A percentile compares a stretch with the other conserved stretches of the same genome.
These are phyloP conservation scores for Penicillium verhagenii DNA, from an alignment of 495 filamentous ascomycete species.

Conservation along the genomic window DNA sequence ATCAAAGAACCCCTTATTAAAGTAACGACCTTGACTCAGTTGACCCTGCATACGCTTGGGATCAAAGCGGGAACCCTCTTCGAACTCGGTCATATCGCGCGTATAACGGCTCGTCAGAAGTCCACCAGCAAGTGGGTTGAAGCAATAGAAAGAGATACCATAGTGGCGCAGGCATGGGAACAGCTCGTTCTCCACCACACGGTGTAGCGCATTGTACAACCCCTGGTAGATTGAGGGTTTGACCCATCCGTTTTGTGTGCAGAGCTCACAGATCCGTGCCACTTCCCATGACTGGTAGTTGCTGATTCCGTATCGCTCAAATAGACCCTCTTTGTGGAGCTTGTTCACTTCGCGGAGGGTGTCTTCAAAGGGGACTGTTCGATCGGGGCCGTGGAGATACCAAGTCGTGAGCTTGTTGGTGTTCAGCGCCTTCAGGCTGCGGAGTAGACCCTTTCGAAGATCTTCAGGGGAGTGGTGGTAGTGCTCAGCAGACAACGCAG, in stretches of 20 bases:
- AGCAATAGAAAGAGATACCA: background rate
- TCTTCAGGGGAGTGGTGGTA: conserved; percentile 57
- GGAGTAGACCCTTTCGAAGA: conserved; percentile 56
- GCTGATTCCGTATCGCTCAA: conserved; percentile 46
- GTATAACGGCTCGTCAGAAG: background rate
- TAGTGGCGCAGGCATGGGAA: background rate
- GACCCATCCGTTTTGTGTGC: conserved; percentile 47
- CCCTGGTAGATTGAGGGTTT: conserved; percentile 53
- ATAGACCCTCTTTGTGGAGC: conserved; percentile 47
- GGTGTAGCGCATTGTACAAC: conserved; percentile 54
- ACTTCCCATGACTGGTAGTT: conserved; percentile 55
- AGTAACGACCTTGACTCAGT: background rate
- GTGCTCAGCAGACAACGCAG: conserved; percentile 31
- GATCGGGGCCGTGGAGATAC: conserved; percentile 50
- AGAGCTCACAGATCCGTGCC: conserved; percentile 50
- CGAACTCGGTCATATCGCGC: background rate
- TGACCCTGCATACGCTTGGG: background rate
- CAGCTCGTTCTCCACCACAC: conserved; percentile 14
- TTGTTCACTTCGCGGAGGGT: conserved; percentile 48
- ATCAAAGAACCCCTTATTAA: background rate
- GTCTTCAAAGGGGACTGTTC: conserved; percentile 46
- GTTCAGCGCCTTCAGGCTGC: conserved; percentile 63
- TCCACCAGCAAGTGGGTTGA: background rate
- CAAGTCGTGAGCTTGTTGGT: conserved; percentile 73
- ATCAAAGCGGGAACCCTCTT: background rate